Conservation (phyloP, 1,139 yeast genomes). For the Diutina pseudorugosa region DNA sequence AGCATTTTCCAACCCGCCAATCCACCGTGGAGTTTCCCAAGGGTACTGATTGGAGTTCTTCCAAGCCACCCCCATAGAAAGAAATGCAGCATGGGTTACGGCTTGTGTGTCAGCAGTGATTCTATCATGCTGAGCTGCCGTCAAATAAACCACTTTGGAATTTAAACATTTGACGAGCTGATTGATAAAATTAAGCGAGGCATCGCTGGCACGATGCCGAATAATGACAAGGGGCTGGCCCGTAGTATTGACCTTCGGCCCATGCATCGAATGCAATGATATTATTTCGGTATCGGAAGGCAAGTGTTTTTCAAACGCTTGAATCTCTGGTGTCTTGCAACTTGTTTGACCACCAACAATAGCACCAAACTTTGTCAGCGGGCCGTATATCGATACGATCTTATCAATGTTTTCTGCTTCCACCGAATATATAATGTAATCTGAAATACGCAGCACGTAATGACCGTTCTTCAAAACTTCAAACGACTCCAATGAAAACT, state of each 20-base stretch:
- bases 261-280: constrained; percentile 86
- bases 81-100: constrained; percentile 93
- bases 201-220: constrained; percentile 54
- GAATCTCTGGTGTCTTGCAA: constrained; percentile 83
- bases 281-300: constrained; percentile 77
- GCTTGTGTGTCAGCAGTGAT: constrained; percentile 99
- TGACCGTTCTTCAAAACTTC: constrained; percentile 65
- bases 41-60: constrained; percentile 73
- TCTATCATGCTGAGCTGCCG: constrained; percentile 79
- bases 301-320: constrained; percentile 64
- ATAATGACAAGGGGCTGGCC: constrained; percentile 91
- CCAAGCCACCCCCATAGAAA: constrained; percentile 98
- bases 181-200: constrained; percentile 48
- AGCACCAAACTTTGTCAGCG: constrained; percentile 77
- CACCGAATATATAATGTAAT: constrained; percentile 77
- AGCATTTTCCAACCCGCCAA: constrained; percentile 92
- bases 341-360: constrained; percentile 98
- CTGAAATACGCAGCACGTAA: constrained; percentile 66
- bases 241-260: constrained; percentile 77
- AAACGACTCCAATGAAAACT: constrained; percentile 33
- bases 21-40: constrained; percentile 81
- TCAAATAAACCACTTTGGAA: constrained; percentile 65
- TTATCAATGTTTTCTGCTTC: constrained; percentile 73
- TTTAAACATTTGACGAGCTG: constrained; percentile 56
- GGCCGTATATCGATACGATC: constrained; percentile 69